Evolutionary conservation across 208 protist species (phyloP).

Genomic region (Leishmania tarentolae): DNA sequence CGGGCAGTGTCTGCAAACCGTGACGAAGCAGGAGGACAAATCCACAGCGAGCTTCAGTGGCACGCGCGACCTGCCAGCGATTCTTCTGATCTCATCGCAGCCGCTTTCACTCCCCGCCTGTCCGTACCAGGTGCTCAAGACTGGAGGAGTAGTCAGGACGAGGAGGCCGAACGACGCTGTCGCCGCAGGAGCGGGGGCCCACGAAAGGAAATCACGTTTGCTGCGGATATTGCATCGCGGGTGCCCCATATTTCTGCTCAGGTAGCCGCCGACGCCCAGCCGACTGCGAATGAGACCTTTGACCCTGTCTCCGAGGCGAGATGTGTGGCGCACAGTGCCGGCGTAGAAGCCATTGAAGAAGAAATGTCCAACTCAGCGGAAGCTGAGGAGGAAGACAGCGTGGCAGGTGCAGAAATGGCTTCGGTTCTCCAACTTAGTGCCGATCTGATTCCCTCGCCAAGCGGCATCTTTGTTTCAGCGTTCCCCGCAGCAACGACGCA

Average conservation of each 20-base stretch:
- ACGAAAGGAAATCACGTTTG: conserved; percentile 32
- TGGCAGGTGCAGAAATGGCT: neutral
- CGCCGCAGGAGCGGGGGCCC: conserved; percentile 18
- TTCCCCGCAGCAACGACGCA: neutral
- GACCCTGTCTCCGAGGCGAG: neutral
- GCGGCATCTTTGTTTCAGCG: neutral
- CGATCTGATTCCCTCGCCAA: conserved; percentile 27
- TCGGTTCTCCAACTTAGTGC: conserved; percentile 12
- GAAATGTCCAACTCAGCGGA: neutral
- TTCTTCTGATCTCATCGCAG: neutral
- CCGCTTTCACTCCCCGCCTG: neutral
- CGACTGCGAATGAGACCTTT: neutral
- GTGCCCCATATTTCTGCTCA: neutral
- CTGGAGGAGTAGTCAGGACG: neutral
- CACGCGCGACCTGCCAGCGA: neutral
- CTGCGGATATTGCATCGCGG: conserved; percentile 15
- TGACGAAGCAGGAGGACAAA: neutral
- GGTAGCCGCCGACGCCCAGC: neutral
- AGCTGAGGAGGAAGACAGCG: neutral
- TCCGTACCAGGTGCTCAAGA: neutral
- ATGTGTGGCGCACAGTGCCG: neutral
- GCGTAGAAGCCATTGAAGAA: conserved; percentile 1
- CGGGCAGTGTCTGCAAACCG: neutral
- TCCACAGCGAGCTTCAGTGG: neutral
- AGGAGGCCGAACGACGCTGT: conserved; percentile 23